Evolutionary conservation across 179 eudicot genomes (phyloP).

Genomic region (Corrigiola litoralis): DNA sequence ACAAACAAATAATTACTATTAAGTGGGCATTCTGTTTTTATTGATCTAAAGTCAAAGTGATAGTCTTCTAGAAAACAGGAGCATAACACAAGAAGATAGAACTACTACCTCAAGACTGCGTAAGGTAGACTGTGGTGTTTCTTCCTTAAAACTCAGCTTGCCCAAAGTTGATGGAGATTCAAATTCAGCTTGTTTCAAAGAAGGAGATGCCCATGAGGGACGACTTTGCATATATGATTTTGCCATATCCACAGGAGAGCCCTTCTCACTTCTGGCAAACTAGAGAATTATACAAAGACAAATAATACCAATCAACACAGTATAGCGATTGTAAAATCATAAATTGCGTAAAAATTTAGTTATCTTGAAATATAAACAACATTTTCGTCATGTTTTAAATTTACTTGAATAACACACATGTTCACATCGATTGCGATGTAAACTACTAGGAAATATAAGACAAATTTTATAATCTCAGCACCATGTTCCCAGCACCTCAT

Average conservation of each 20-base stretch:
- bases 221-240: slow-evolving; percentile 80
- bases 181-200: slow-evolving; percentile 34
- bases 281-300: slow-evolving; percentile 19
- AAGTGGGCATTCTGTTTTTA: background rate
- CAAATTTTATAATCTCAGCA: no score
- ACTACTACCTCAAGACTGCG: slow-evolving; percentile 52
- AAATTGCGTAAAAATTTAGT: background rate
- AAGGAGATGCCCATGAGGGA: slow-evolving; percentile 72
- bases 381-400: no score
- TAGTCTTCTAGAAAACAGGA: background rate
- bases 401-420: no score
- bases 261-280: slow-evolving; percentile 39
- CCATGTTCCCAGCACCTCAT: no score
- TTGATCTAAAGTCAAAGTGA: background rate
- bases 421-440: no score
- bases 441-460: no score
- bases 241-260: slow-evolving; percentile 86
- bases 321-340: background rate
- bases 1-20: background rate
- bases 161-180: slow-evolving; percentile 46
- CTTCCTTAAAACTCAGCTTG: slow-evolving; percentile 37
- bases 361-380: background rate
- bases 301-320: background rate
- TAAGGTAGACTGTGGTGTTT: slow-evolving; percentile 36
- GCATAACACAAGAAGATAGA: background rate